Evolutionary conservation across 2,329 filamentous ascomycete species (phyloP).

Genomic region (Thelonectria rubi): DNA sequence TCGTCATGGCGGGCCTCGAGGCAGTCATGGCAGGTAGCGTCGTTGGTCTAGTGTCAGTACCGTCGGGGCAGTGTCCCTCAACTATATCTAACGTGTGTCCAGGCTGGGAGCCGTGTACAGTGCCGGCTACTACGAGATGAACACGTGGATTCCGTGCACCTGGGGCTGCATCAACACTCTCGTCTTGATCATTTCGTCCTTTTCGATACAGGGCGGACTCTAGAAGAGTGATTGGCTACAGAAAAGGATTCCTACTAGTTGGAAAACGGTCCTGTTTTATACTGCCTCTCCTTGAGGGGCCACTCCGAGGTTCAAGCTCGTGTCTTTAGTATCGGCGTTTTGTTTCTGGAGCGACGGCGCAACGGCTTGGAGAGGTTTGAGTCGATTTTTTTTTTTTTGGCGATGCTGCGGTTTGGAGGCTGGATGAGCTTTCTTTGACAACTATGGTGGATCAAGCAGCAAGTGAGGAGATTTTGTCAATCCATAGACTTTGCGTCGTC

Average conservation of each 20-base stretch:
- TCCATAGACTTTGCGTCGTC: too few relatives aligned
- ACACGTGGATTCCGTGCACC: constrained; percentile 90
- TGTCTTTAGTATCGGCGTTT: not conserved
- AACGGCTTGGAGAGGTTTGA: not conserved
- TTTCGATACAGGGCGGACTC: constrained; percentile 90
- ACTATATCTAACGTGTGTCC: constrained; percentile 23
- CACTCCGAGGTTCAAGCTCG: not conserved
- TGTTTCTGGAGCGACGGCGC: not conserved
- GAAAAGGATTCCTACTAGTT: not conserved
- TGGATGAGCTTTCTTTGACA: not conserved
- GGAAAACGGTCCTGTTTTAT: not conserved
- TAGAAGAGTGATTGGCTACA: constrained; percentile 52
- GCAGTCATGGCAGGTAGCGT: constrained; percentile 83
- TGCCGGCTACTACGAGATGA: constrained; percentile 87
- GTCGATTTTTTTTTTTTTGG: too few relatives aligned
- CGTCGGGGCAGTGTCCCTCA: not conserved
- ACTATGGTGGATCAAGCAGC: not conserved
- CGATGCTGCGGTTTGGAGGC: not conserved
- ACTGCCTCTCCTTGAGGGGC: not conserved
- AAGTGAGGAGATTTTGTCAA: not conserved
- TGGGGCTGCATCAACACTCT: constrained; percentile 89
- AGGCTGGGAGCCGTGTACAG: constrained; percentile 84
- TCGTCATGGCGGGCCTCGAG: constrained; percentile 76
- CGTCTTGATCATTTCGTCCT: constrained; percentile 84
- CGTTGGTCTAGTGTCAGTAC: constrained; percentile 78